phyloP scores from a whole-genome alignment of 345 rosid genomes.

The Raphanus raphanistrum region DNA sequence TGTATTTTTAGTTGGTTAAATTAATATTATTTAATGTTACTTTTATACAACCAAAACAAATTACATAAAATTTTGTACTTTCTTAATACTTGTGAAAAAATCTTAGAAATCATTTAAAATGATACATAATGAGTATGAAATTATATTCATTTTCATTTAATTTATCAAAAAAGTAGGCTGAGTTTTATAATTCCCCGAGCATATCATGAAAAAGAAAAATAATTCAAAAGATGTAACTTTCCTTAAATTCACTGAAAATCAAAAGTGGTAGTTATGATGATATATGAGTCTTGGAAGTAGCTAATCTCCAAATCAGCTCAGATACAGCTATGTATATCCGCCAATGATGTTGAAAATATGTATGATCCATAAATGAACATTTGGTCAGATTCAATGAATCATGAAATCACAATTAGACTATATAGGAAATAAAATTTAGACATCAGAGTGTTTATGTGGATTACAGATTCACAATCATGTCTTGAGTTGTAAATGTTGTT shows the following conservation, averaged over 20 bases:
- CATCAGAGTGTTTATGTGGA: neutral
- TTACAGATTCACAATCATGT: conserved; percentile 3
- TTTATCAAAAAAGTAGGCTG: neutral
- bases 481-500: conserved; percentile 12
- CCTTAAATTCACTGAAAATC: neutral
- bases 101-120: too few relatives aligned
- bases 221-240: neutral
- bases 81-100: too few relatives aligned
- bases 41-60: too few relatives aligned
- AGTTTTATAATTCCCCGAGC: too few relatives aligned
- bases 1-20: too few relatives aligned
- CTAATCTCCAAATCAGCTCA: neutral
- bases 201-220: too few relatives aligned
- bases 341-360: neutral
- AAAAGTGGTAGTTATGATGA: neutral
- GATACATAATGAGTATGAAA: too few relatives aligned
- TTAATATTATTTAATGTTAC: too few relatives aligned
- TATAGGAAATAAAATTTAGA: neutral
- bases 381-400: neutral
- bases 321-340: neutral
- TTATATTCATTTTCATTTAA: too few relatives aligned
- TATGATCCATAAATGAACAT: neutral
- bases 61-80: too few relatives aligned
- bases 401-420: neutral
- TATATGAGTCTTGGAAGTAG: neutral